Base-by-base conservation (phyloP, 257 asterid genomes). In the Lithospermum erythrorhizon region DNA sequence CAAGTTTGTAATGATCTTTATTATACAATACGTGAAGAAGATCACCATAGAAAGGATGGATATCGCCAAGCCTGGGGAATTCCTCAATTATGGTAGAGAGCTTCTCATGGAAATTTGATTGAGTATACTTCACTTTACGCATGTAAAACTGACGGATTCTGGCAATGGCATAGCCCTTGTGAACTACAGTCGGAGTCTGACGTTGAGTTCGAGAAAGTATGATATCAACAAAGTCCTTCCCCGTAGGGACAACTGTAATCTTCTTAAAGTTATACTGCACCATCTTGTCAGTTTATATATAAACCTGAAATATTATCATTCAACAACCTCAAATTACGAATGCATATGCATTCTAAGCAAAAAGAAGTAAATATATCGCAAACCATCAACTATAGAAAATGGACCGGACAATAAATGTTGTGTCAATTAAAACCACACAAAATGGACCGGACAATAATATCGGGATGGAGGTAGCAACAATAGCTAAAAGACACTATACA, bases 1-100 rank as follows among this genome's bases (percentile, higher is more conserved):
- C 97, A 73, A 93, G 98, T 82, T 93, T 93, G 81, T 84, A 89
- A 65, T 93, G 98, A 56, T 93, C 98, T 65, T 90, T 90, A 81
- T 89, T 93, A 68, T 89, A 93, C 16, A 93, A 94, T 65, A 91
- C 98, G 67, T 93, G 97, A 53, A 93, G 83, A 63, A 89, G 83
- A 67, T 93, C 97, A 0, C 94, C 98, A 25, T 93, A 89, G 75
- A 93, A 93, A 77, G 99, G 99, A 73, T 93, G 97, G 72, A 93
- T 89, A 59, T 72, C 95, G 61, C 83, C 94, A 21, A 93, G 89
- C 75, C 97, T 75, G 24, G 98, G 98, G 73, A 93, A 93, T 67
- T 93, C 98, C 5, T 89, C 97, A 6, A 93, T 81, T 49, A 88
- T 89, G 57, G 96, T 80, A 10, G 97, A 78, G 6, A 88, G 94